Evolutionary conservation across 768 basidiomycete genomes (phyloP).

Genomic region (Lentinula detonsa): DNA sequence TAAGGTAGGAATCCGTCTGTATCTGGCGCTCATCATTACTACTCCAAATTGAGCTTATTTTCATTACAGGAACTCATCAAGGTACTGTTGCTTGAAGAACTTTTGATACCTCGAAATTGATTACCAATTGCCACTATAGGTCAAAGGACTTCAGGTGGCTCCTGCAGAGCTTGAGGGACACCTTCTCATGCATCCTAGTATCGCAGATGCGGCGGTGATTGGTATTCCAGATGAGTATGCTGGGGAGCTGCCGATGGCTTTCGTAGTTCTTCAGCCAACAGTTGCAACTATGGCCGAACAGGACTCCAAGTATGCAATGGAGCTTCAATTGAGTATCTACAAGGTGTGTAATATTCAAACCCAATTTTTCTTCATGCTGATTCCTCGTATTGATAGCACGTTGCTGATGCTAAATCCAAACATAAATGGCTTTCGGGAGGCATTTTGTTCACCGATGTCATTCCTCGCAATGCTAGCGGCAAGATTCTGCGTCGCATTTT

Average conservation of each 20-base stretch:
- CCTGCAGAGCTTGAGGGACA: constrained; percentile 39
- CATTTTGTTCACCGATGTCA: constrained; percentile 29
- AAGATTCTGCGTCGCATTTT: constrained; percentile 29
- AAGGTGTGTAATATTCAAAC: neutral
- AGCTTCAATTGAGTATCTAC: constrained; percentile 2
- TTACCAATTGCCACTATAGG: constrained; percentile 9
- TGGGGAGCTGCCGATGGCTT: constrained; percentile 50
- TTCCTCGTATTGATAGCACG: constrained; percentile 14
- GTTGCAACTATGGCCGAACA: constrained; percentile 19
- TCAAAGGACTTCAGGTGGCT: constrained; percentile 21
- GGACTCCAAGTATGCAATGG: constrained; percentile 10
- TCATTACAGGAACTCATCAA: constrained; percentile 9
- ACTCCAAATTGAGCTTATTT: neutral
- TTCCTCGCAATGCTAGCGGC: constrained; percentile 39
- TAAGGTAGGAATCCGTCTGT: constrained; percentile 28
- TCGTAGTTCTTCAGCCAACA: constrained; percentile 32
- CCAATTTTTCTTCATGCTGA: neutral
- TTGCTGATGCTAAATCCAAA: constrained; percentile 23
- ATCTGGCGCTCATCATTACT: neutral
- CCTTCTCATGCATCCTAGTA: constrained; percentile 32
- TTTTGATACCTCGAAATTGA: neutral
- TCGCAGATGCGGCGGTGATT: constrained; percentile 37
- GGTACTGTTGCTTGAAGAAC: neutral
- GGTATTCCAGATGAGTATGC: constrained; percentile 44
- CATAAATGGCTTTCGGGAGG: constrained; percentile 36